A percentile compares a stretch with the other conserved stretches of the same genome.
Conservation (phyloP, 1,284 basidiomycete species). For the Gymnopus androsaceus region DNA sequence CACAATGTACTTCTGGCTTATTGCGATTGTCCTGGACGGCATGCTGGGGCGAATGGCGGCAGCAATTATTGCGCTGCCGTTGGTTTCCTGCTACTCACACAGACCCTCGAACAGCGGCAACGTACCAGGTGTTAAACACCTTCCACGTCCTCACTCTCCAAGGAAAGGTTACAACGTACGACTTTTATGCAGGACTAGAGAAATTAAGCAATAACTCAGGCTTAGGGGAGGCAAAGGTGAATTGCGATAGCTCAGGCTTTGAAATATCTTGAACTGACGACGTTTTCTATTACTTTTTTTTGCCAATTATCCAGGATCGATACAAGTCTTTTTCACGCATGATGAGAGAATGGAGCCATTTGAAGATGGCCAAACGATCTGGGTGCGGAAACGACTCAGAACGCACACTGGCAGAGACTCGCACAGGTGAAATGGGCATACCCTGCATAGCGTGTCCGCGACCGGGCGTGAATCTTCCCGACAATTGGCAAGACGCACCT, state of each 20-base stretch:
- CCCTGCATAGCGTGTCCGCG: slow-evolving; percentile 23
- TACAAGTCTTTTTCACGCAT: slow-evolving; percentile 22
- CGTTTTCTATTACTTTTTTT: too few relatives aligned
- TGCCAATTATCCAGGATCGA: too few relatives aligned
- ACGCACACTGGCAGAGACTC: slow-evolving; percentile 5
- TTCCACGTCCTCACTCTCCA: slow-evolving; percentile 8
- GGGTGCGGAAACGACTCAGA: slow-evolving; percentile 22
- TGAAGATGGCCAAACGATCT: slow-evolving; percentile 29
- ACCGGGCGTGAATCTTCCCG: slow-evolving; percentile 21
- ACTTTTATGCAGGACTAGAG: slow-evolving; percentile 13
- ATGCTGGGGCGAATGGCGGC: not conserved
- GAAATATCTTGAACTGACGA: too few relatives aligned
- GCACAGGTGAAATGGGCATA: slow-evolving; percentile 12
- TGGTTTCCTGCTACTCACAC: slow-evolving; percentile 12
- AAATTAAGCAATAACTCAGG: slow-evolving; percentile 11
- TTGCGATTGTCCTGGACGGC: not conserved
- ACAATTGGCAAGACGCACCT: slow-evolving; percentile 15
- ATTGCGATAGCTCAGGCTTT: too few relatives aligned
- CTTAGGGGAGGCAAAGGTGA: not conserved
- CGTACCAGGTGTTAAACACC: not conserved
- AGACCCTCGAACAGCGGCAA: slow-evolving; percentile 9
- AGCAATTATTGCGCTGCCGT: slow-evolving; percentile 6
- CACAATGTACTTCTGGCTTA: not conserved
- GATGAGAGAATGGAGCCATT: slow-evolving; percentile 22
- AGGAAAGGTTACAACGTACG: slow-evolving; percentile 6